A percentile compares a stretch with the other conserved stretches of the same genome.
Conservation (phyloP, 805 yeast genomes). For the Teunomyces aglyptinius region DNA sequence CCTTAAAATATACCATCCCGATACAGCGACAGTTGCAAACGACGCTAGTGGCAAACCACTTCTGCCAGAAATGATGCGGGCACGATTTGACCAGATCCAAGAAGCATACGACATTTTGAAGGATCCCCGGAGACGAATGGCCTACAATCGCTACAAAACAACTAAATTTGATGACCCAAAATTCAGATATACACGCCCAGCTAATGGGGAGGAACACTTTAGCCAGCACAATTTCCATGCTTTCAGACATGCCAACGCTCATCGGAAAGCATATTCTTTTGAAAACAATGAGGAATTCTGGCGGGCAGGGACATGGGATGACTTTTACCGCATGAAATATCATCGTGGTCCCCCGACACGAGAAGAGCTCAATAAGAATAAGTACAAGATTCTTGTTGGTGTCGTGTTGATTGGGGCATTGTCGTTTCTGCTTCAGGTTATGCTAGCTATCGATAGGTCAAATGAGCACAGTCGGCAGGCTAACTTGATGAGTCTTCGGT, state of each 20-base stretch:
- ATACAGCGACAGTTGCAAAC: constrained; percentile 36
- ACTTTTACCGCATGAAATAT: constrained; percentile 46
- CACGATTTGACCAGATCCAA: constrained; percentile 31
- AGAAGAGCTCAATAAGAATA: constrained; percentile 40
- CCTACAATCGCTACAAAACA: constrained; percentile 24
- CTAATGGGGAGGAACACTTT: constrained; percentile 5
- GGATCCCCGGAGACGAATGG: constrained; percentile 47
- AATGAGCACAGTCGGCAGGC: constrained; percentile 29
- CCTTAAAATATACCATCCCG: constrained; percentile 85
- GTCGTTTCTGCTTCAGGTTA: constrained; percentile 40
- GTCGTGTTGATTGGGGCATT: constrained; percentile 37
- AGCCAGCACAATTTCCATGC: constrained; percentile 26
- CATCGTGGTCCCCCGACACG: constrained; percentile 38
- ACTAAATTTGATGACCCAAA: constrained; percentile 16
- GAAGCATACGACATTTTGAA: constrained; percentile 41
- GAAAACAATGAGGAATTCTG: constrained; percentile 46
- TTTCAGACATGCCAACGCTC: constrained; percentile 37
- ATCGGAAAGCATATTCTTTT: constrained; percentile 31
- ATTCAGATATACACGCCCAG: constrained; percentile 8
- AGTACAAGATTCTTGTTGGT: constrained; percentile 42
- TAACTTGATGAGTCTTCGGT: constrained; percentile 24
- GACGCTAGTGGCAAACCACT: constrained; percentile 31
- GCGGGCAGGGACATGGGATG: constrained; percentile 68
- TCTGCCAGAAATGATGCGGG: constrained; percentile 29
- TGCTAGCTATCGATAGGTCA: constrained; percentile 36